Base-by-base conservation (phyloP, 768 basidiomycete species). In the Hydnum rufescens region DNA sequence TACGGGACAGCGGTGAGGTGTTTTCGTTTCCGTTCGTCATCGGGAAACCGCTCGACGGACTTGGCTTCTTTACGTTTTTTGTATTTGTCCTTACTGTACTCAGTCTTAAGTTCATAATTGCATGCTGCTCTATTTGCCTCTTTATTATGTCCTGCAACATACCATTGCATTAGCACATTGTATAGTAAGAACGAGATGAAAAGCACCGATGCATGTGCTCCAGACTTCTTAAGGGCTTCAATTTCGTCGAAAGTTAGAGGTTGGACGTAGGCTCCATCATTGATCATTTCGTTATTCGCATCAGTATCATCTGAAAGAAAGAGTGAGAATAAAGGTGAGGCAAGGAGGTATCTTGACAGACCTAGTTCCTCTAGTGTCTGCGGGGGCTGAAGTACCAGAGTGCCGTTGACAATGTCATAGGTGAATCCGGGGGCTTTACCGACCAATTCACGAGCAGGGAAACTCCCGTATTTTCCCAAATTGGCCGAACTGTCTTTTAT, bases 1-100 rank as follows among this genome's bases (percentile, higher is more conserved):
- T 46, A 19, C 16, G 39, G 23, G 44, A 16, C 25, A 47, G 13
- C 13, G 23, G 13, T 23, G 18, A 16, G 49, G 32, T 6, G 8
- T 25, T 31, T 26, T 8, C 6, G 25, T 30, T 32, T 29, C 22
- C 51, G 23, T 19, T 30, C 54, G 22, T 23, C 32, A 3, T 5
- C 30, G 23, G 19, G 28, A 26, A 4, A n/a, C n/a, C n/a, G n/a
- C n/a, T n/a, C n/a, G n/a, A n/a, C 79, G 58, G 61, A 93, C 92
- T 97, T 99, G 53, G 86, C 89, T 67, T 92, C 87, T 65, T 99
- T 99, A 34, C 88, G 74, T 64, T 92, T 93, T 64, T 77, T 82
- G 66, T 96, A 99, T 64, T 99, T 99, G 61, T 97, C 92, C 66
- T 99, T 97, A 66, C 86, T 90, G 65, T 92, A 97, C 65, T 93